These are phyloP conservation scores for Colletotrichum sp. DNA, from an alignment of 2,329 filamentous ascomycete genomes.

Conservation along the genomic window DNA sequence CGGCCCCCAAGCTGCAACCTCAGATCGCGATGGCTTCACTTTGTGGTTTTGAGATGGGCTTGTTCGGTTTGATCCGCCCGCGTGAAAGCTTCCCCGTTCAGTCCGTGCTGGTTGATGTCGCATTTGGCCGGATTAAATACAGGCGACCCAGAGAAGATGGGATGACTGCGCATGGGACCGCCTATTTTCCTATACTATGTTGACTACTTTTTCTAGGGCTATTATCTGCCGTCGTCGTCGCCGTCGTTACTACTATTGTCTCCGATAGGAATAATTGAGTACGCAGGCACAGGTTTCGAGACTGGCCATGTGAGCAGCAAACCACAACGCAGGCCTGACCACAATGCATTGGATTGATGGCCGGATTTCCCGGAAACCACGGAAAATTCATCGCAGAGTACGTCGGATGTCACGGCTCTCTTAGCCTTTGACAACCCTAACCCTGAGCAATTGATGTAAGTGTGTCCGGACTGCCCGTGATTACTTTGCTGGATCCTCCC, in stretches of 20 bases:
- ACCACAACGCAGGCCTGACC: not conserved
- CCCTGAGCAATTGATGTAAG: not conserved
- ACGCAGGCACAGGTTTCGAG: too few relatives aligned
- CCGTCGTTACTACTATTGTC: too few relatives aligned
- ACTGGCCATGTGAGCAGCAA: not conserved
- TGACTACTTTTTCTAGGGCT: too few relatives aligned
- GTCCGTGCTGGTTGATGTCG: not conserved
- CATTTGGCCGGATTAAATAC: not conserved
- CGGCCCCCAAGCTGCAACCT: not conserved
- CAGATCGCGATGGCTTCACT: not conserved
- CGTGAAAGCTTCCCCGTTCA: not conserved
- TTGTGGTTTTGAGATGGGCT: not conserved
- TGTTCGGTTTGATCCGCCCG: not conserved
- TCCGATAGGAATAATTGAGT: too few relatives aligned
- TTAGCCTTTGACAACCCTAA: not conserved
- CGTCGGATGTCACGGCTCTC: not conserved
- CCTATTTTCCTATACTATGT: too few relatives aligned
- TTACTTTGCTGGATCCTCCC: not conserved
- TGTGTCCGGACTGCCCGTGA: not conserved
- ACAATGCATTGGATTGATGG: not conserved
- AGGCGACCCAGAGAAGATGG: too few relatives aligned
- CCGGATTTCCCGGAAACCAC: not conserved
- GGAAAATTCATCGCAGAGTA: not conserved
- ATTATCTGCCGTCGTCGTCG: too few relatives aligned
- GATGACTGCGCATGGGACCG: too few relatives aligned